Percentiles rank a stretch among this genome's conserved stretches.
Conservation (phyloP, 2,329 filamentous ascomycete genomes). For the Phyllachora maydis region DNA sequence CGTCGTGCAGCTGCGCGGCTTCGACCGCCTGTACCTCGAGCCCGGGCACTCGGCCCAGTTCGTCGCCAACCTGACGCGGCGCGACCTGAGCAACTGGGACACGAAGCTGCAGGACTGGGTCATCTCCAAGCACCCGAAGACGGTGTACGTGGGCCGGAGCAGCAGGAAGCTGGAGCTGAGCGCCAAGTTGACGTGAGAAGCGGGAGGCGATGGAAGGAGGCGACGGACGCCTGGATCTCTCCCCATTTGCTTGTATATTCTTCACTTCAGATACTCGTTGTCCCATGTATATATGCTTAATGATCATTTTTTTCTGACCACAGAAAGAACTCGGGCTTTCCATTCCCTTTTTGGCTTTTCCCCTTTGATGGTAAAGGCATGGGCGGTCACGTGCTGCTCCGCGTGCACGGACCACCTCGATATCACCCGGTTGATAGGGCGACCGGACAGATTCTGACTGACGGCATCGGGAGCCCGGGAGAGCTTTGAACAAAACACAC, state of each 20-base stretch:
- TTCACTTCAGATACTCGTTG: slow-evolving; percentile 1
- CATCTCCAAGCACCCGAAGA: slow-evolving; percentile 27
- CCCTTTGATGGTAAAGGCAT: too few relatives aligned
- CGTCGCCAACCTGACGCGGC: slow-evolving; percentile 46
- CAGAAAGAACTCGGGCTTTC: too few relatives aligned
- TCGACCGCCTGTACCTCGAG: slow-evolving; percentile 54
- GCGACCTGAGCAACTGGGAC: slow-evolving; percentile 83
- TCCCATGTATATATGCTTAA: too few relatives aligned
- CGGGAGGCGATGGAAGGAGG: too few relatives aligned
- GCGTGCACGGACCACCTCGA: too few relatives aligned
- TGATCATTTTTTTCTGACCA: slow-evolving; percentile 3
- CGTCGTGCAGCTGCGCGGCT: slow-evolving; percentile 48
- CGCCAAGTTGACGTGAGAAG: slow-evolving; percentile 9
- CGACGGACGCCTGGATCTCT: too few relatives aligned
- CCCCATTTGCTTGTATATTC: not conserved
- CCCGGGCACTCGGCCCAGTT: slow-evolving; percentile 50
- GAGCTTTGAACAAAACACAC: too few relatives aligned
- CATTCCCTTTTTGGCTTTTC: too few relatives aligned
- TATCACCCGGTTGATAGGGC: too few relatives aligned
- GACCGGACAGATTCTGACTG: too few relatives aligned
- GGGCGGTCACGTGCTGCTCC: too few relatives aligned
- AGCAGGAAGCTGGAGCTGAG: slow-evolving; percentile 30
- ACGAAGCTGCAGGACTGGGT: slow-evolving; percentile 66
- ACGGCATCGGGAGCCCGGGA: too few relatives aligned
- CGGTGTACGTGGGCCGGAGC: slow-evolving; percentile 30